These are phyloP conservation scores for Camelina sativa DNA, from an alignment of 345 rosid species.

Conservation along the genomic window DNA sequence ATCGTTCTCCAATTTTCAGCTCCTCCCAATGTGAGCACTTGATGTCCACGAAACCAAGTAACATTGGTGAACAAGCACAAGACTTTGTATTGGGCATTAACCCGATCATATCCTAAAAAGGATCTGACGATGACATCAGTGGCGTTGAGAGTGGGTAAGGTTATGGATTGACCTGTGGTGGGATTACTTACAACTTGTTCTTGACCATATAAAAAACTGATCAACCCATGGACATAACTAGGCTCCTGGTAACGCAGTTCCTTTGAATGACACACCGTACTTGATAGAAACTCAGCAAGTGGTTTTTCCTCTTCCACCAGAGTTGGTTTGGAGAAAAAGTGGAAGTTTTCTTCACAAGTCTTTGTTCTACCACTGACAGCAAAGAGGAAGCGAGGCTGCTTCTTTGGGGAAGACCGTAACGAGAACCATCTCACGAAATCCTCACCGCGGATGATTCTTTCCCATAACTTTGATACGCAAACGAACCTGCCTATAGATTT, in stretches of 20 bases:
- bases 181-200: not conserved
- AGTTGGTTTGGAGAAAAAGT: no score
- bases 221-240: not conserved
- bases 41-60: not conserved
- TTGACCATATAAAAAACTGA: not conserved
- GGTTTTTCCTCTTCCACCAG: no score
- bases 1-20: not conserved
- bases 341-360: no score
- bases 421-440: not conserved
- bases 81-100: not conserved
- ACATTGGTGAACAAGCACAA: not conserved
- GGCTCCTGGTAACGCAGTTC: not conserved
- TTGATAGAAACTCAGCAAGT: no score
- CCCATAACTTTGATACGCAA: not conserved
- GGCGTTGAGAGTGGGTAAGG: not conserved
- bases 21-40: constrained; percentile 6
- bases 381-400: not conserved
- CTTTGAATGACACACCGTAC: not conserved
- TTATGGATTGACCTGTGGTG: not conserved
- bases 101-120: constrained; percentile 30
- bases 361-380: not conserved
- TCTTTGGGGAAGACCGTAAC: not conserved
- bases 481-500: not conserved
- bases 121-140: not conserved
- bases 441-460: not conserved